Evolutionary conservation across 257 asterid genomes (phyloP), one percentile per base, ranked within the genome.

Genomic region (Rhazya stricta): DNA sequence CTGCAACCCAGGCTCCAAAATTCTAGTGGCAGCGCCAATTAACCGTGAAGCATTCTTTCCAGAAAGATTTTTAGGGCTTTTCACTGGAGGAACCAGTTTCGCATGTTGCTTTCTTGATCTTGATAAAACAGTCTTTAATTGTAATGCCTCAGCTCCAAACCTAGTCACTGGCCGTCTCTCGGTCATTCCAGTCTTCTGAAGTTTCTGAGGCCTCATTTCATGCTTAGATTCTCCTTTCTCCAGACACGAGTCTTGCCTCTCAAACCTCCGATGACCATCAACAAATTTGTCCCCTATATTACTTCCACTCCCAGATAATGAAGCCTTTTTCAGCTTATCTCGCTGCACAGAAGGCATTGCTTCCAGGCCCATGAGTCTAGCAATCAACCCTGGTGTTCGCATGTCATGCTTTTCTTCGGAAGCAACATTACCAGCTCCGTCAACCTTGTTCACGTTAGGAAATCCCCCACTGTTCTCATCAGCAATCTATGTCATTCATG

Each of bases 301-400:
- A n/a, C 57, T 75, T n/a, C 46, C 86, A 61, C 43, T 29, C 45
- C 62, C 82, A 69, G 89, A 81, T 15, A 72, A 61, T 29, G 79
- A 43, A 69, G 41, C 77, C 78, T 82, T 87, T 82, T 86, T 91
- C 16, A 85, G 62, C 67, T 83, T 88, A 36, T 83, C 88, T n/a
- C 80, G 62, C 13, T 85, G 88, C 37, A 71, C 75, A 21, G 89
- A 78, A 0, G 99, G 99, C 90, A 95, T 86, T 30, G 96, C 89
- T 18, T 95, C 99, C 82, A 95, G 80, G 7, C 98, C 99, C 99
- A 95, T 95, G 76, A 95, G 98, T 86, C 96, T 83, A 46, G 98
- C 99, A 76, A 95, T 91, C 88, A 92, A 79, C 15, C 96, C 85
- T 6, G 99, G 99, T 1, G 85, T 80, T 72, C 93, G 86, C 82